Conservation (phyloP, 225 moss, liverwort and hornwort genomes). For the Physcomitrium patens region DNA sequence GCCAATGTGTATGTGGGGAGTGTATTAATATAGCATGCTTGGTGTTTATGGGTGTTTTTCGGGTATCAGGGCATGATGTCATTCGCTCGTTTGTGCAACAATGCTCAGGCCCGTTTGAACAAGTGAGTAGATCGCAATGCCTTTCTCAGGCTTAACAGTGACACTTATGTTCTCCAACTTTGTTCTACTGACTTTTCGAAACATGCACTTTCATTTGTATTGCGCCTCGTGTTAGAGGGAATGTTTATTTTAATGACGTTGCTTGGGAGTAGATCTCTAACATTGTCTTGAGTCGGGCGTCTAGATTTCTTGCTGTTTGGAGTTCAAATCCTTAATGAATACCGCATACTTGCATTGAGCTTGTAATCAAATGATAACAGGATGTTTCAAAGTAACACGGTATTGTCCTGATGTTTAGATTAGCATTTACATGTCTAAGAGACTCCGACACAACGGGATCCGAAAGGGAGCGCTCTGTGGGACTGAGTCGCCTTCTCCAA, state of each 20-base stretch:
- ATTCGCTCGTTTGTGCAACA: conserved; percentile 46
- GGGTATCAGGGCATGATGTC: conserved; percentile 49
- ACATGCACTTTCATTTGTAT: neutral
- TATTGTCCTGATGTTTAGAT: conserved; percentile 40
- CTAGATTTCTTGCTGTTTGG: neutral
- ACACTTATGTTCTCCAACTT: neutral
- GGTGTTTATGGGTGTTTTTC: conserved; percentile 25
- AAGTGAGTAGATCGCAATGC: conserved; percentile 58
- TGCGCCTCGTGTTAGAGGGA: neutral
- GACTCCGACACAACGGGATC: conserved; percentile 41
- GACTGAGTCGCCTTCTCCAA: conserved; percentile 56
- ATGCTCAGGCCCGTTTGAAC: conserved; percentile 57
- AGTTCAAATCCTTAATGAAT: neutral
- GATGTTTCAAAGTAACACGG: neutral
- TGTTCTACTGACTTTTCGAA: neutral
- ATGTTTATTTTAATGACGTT: neutral
- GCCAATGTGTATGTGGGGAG: conserved; percentile 5
- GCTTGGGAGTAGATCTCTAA: neutral
- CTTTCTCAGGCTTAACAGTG: conserved; percentile 14
- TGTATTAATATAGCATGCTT: conserved; percentile 24
- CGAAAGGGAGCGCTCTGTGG: conserved; percentile 43
- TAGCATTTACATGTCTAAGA: conserved; percentile 47
- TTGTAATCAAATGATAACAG: neutral
- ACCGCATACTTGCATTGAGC: too few relatives aligned
- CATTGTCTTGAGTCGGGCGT: neutral